phyloP scores from a whole-genome alignment of 2,329 filamentous ascomycete species.

The Colletotrichum plurivorum region DNA sequence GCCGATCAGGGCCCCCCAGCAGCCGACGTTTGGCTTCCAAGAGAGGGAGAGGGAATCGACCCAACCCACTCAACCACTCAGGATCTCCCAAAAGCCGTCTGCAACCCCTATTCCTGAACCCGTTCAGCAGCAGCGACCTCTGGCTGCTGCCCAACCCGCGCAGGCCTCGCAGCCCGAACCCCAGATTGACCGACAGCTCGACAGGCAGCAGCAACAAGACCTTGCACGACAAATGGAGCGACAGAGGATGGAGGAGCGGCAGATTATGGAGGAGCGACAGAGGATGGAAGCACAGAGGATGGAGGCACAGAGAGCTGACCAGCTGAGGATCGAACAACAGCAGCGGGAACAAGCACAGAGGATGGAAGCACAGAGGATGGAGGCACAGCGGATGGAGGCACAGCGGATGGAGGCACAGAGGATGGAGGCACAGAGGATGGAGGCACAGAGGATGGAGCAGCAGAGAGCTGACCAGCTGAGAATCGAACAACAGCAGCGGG shows the following conservation, averaged over 20 bases:
- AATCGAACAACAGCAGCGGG: conserved; percentile 32
- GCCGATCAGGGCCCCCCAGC: conserved; percentile 59
- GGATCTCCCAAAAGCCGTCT: conserved; percentile 57
- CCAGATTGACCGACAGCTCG: conserved; percentile 43
- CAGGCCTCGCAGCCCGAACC: conserved; percentile 51
- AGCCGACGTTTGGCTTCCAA: conserved; percentile 57
- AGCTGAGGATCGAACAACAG: conserved; percentile 28
- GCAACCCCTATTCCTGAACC: conserved; percentile 50
- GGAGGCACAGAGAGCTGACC: conserved; percentile 39
- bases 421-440: too few species aligned
- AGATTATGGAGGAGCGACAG: conserved; percentile 49
- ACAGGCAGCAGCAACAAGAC: conserved; percentile 45
- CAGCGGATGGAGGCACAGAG: too few species aligned
- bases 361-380: conserved; percentile 31
- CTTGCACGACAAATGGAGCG: conserved; percentile 39
- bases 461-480: conserved; percentile 44
- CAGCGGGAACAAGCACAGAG: conserved; percentile 37
- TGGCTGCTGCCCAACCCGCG: conserved; percentile 52
- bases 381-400: neutral
- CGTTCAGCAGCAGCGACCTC: conserved; percentile 49
- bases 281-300: conserved; percentile 44
- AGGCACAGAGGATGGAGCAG: conserved; percentile 45
- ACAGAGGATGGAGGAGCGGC: conserved; percentile 43
- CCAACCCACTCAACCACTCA: conserved; percentile 54
- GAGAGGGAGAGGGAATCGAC: conserved; percentile 57